Evolutionary conservation across 192 early-diverging fungal genomes (phyloP).

Genomic region (Backusella liffmaniae): DNA sequence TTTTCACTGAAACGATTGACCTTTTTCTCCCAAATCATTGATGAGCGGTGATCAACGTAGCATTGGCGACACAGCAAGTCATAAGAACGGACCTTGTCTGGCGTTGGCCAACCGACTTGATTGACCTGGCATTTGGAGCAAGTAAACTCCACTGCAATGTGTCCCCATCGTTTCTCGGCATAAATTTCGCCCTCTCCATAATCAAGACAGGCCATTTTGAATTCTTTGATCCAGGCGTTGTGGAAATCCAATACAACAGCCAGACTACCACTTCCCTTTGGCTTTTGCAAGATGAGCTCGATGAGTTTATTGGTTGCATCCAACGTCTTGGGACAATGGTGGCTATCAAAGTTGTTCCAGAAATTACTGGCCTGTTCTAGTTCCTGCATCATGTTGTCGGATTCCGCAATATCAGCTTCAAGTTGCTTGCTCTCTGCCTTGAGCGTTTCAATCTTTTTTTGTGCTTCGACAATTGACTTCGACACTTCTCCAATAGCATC

Average conservation of each 20-base stretch:
- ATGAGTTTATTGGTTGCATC: background rate
- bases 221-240: slow-evolving; percentile 13
- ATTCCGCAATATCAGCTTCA: background rate
- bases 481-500: slow-evolving; percentile 2
- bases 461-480: background rate
- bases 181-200: slow-evolving; percentile 22
- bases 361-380: slow-evolving; percentile 9
- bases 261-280: background rate
- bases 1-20: slow-evolving; percentile 14
- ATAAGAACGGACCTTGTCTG: slow-evolving; percentile 24
- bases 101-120: slow-evolving; percentile 22
- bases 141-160: slow-evolving; percentile 14
- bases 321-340: background rate
- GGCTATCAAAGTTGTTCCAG: slow-evolving; percentile 16
- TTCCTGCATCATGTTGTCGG: background rate
- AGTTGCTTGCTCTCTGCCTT: slow-evolving; percentile 2
- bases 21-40: slow-evolving; percentile 35
- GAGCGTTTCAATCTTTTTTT: background rate
- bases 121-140: slow-evolving; percentile 19
- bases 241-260: background rate
- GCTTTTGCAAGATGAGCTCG: background rate
- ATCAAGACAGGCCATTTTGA: background rate
- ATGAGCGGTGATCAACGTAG: slow-evolving; percentile 18
- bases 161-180: slow-evolving; percentile 18
- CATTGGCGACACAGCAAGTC: slow-evolving; percentile 24